phyloP scores from a whole-genome alignment of 176 grass and related monocot species.

The Aegilops longissima region DNA sequence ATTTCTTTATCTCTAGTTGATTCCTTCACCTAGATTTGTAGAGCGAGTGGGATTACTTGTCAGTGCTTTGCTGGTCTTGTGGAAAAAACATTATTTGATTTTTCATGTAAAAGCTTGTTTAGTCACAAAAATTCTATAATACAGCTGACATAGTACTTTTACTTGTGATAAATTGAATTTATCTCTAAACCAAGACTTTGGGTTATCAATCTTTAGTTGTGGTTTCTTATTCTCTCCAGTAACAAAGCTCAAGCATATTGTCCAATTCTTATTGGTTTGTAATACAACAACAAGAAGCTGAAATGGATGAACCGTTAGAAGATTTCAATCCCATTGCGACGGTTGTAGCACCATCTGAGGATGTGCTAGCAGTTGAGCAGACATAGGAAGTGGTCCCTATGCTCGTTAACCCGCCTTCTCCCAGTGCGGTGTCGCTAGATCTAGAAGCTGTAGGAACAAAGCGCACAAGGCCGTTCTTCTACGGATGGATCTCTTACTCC shows the following conservation, averaged over 20 bases:
- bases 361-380: neutral
- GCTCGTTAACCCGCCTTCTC: neutral
- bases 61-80: no score
- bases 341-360: neutral
- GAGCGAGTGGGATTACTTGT: no score
- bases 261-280: conserved; percentile 11
- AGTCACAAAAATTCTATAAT: no score
- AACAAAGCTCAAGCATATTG: neutral
- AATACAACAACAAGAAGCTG: neutral
- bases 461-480: neutral
- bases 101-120: no score
- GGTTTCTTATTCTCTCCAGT: neutral
- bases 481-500: conserved; percentile 35
- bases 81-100: no score
- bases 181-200: neutral
- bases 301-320: neutral
- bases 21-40: no score
- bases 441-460: neutral
- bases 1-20: no score
- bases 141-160: no score
- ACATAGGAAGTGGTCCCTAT: neutral
- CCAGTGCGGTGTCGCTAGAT: neutral
- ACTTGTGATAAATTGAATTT: neutral
- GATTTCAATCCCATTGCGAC: neutral
- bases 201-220: neutral